These are phyloP conservation scores for Scytalidium sp. DNA, from an alignment of 2,329 filamentous ascomycete genomes.

Conservation along the genomic window DNA sequence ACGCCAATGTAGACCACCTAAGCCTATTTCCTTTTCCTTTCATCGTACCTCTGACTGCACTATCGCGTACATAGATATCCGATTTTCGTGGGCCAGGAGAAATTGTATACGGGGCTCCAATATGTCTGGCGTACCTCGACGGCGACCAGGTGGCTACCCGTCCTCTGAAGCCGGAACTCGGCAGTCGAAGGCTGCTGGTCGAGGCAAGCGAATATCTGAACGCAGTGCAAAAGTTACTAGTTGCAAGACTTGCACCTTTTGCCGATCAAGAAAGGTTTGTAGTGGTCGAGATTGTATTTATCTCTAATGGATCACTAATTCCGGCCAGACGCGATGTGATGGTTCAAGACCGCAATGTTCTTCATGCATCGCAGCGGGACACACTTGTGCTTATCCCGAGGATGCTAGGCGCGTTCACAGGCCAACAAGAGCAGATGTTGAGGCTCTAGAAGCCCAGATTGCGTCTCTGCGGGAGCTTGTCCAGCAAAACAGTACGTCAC, in stretches of 20 bases:
- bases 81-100: too few relatives aligned
- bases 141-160: not conserved
- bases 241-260: conserved; percentile 34
- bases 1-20: too few relatives aligned
- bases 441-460: conserved; percentile 28
- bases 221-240: not conserved
- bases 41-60: too few relatives aligned
- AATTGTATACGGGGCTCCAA: too few relatives aligned
- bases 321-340: conserved; percentile 23
- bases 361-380: conserved; percentile 26
- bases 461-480: conserved; percentile 28
- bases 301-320: not conserved
- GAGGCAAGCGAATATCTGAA: not conserved
- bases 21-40: too few relatives aligned
- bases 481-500: conserved; percentile 16
- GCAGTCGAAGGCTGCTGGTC: not conserved
- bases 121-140: not conserved
- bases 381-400: conserved; percentile 31
- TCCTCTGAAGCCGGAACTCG: not conserved
- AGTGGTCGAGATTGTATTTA: not conserved
- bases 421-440: conserved; percentile 28
- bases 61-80: too few relatives aligned
- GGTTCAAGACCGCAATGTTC: conserved; percentile 30
- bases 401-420: conserved; percentile 30
- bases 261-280: conserved; percentile 32